Conservation (phyloP, 176 grass and related monocot species). For the Guadua angustifolia region DNA sequence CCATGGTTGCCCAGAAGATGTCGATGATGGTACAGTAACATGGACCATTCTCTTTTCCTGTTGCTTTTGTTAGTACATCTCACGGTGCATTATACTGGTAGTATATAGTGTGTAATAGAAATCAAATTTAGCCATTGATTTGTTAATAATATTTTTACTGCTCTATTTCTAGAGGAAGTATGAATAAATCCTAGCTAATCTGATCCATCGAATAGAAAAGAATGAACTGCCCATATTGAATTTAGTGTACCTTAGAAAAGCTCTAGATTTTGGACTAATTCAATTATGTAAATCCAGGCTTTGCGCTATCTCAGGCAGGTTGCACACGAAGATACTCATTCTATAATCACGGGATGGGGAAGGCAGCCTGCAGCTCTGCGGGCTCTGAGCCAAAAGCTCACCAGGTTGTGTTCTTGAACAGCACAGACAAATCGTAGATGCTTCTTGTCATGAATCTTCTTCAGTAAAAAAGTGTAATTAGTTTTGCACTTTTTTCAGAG, state of each 20-base stretch:
- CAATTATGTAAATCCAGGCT: slow-evolving; percentile 58
- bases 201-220: too few relatives aligned
- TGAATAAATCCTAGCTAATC: too few relatives aligned
- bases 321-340: slow-evolving; percentile 65
- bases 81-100: too few relatives aligned
- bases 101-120: too few relatives aligned
- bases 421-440: slow-evolving; percentile 1
- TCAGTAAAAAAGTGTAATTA: background rate
- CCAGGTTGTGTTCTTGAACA: slow-evolving; percentile 58
- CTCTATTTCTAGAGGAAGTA: too few relatives aligned
- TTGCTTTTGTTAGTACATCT: background rate
- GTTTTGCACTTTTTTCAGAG: slow-evolving; percentile 50
- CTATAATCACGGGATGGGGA: slow-evolving; percentile 70
- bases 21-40: slow-evolving; percentile 69
- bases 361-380: slow-evolving; percentile 82
- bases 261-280: slow-evolving; percentile 21
- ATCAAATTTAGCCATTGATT: too few relatives aligned
- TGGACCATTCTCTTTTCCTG: background rate
- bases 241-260: too few relatives aligned
- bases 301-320: slow-evolving; percentile 90
- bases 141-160: too few relatives aligned
- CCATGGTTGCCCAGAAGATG: slow-evolving; percentile 78
- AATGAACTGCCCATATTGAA: too few relatives aligned
- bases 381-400: slow-evolving; percentile 87
- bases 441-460: slow-evolving; percentile 20